A percentile compares a stretch with the other conserved stretches of the same genome.
These are phyloP conservation scores for Yamadazyma mexicana DNA, from an alignment of 1,139 yeast genomes.

Conservation along the genomic window DNA sequence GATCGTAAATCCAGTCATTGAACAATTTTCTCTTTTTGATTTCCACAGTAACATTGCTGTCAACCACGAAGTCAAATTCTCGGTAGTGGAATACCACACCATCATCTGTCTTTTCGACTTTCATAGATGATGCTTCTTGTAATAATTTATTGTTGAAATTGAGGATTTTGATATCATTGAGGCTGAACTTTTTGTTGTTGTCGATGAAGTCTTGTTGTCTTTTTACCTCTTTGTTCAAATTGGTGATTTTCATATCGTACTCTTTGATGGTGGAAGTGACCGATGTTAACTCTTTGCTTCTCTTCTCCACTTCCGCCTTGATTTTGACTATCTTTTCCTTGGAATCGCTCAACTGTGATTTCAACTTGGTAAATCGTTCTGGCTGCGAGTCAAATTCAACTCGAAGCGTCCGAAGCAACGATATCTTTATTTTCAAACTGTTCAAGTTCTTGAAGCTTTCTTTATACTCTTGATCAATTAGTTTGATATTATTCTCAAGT, in stretches of 20 bases:
- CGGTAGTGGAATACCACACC: slow-evolving; percentile 11
- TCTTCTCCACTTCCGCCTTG: slow-evolving; percentile 10
- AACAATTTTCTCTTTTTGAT: slow-evolving; percentile 7
- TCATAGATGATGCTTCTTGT: slow-evolving; percentile 23
- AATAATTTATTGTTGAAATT: slow-evolving; percentile 24
- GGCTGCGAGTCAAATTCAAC: slow-evolving; percentile 18
- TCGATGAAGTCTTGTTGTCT: slow-evolving; percentile 18
- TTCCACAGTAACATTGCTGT: slow-evolving; percentile 6
- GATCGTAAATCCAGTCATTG: slow-evolving; percentile 14
- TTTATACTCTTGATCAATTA: slow-evolving; percentile 18
- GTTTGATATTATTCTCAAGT: slow-evolving; percentile 22
- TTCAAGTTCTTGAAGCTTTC: slow-evolving; percentile 15
- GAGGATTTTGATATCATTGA: slow-evolving; percentile 25
- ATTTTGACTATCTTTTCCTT: slow-evolving; percentile 18
- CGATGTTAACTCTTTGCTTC: slow-evolving; percentile 13
- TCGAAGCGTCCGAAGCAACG: slow-evolving; percentile 21
- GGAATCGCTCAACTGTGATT: slow-evolving; percentile 9
- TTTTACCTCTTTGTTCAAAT: slow-evolving; percentile 17
- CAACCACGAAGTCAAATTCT: slow-evolving; percentile 11
- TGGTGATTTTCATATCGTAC: slow-evolving; percentile 18
- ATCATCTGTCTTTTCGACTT: slow-evolving; percentile 15
- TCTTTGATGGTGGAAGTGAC: slow-evolving; percentile 16
- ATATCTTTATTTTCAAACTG: slow-evolving; percentile 23
- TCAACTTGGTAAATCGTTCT: slow-evolving; percentile 16
- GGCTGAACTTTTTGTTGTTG: slow-evolving; percentile 24